Conservation (phyloP, 1,284 basidiomycete species). For the Wallemia ichthyophaga region DNA sequence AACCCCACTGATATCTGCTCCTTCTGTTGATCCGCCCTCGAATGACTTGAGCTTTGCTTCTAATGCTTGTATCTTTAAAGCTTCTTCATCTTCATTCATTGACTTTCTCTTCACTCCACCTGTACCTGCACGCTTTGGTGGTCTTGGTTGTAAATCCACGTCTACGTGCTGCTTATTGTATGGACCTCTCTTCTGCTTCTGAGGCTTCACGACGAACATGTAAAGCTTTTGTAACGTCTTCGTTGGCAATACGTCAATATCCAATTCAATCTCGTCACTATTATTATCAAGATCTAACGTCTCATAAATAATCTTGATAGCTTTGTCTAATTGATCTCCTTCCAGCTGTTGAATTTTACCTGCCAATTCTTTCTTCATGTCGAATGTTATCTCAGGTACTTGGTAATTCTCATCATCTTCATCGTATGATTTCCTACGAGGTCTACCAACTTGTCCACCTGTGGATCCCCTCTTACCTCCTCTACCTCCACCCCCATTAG, state of each 20-base stretch:
- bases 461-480: slow-evolving; percentile 12
- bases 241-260: slow-evolving; percentile 64
- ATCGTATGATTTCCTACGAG: slow-evolving; percentile 3
- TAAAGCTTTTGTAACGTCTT: slow-evolving; percentile 63
- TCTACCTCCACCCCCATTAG: slow-evolving; percentile 16
- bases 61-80: slow-evolving; percentile 2
- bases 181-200: slow-evolving; percentile 11
- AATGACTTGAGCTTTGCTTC: neutral
- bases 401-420: slow-evolving; percentile 15
- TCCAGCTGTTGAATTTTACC: slow-evolving; percentile 61
- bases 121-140: slow-evolving; percentile 21
- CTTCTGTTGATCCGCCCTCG: neutral
- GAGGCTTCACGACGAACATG: slow-evolving; percentile 60
- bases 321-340: slow-evolving; percentile 42
- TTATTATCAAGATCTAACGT: slow-evolving; percentile 25
- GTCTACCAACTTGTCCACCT: slow-evolving; percentile 8
- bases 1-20: too few species aligned
- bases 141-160: neutral
- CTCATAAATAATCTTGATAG: slow-evolving; percentile 72
- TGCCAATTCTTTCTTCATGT: slow-evolving; percentile 85
- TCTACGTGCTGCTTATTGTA: slow-evolving; percentile 3
- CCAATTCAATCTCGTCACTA: slow-evolving; percentile 83
- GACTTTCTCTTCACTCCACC: slow-evolving; percentile 61
- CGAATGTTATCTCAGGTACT: slow-evolving; percentile 46
- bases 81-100: slow-evolving; percentile 18